phyloP scores from a whole-genome alignment of 805 yeast species.

The Alloascoidea hylecoeti region DNA sequence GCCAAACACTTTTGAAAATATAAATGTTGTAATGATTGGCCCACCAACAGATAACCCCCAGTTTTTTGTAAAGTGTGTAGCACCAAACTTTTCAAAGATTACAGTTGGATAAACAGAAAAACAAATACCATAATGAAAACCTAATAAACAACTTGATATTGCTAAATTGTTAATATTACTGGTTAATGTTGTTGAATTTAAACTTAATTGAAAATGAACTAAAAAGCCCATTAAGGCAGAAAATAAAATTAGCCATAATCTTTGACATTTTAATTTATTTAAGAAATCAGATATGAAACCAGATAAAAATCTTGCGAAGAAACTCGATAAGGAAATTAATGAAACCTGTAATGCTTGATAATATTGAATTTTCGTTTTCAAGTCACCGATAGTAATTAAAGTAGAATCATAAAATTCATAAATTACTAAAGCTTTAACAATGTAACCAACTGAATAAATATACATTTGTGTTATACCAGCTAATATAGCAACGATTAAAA shows the following conservation, averaged over 20 bases:
- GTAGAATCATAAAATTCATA: not conserved
- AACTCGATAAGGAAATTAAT: slow-evolving; percentile 47
- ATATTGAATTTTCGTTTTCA: slow-evolving; percentile 18
- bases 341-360: slow-evolving; percentile 64
- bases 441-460: slow-evolving; percentile 60
- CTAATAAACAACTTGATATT: slow-evolving; percentile 24
- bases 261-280: slow-evolving; percentile 31
- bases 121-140: slow-evolving; percentile 53
- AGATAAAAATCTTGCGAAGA: slow-evolving; percentile 46
- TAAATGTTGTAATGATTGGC: slow-evolving; percentile 39
- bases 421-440: slow-evolving; percentile 32
- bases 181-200: not conserved
- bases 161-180: not conserved
- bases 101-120: slow-evolving; percentile 70
- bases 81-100: slow-evolving; percentile 60
- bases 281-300: slow-evolving; percentile 58
- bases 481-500: slow-evolving; percentile 35
- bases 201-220: slow-evolving; percentile 19
- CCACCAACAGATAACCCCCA: slow-evolving; percentile 73
- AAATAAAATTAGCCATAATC: slow-evolving; percentile 48
- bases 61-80: slow-evolving; percentile 50
- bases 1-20: slow-evolving; percentile 44
- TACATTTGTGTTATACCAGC: slow-evolving; percentile 62
- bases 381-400: slow-evolving; percentile 15
- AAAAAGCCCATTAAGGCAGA: slow-evolving; percentile 23